A percentile compares a stretch with the other conserved stretches of the same genome.
Evolutionary conservation across 257 asterid species (phyloP).

Genomic region (Phtheirospermum japonicum): DNA sequence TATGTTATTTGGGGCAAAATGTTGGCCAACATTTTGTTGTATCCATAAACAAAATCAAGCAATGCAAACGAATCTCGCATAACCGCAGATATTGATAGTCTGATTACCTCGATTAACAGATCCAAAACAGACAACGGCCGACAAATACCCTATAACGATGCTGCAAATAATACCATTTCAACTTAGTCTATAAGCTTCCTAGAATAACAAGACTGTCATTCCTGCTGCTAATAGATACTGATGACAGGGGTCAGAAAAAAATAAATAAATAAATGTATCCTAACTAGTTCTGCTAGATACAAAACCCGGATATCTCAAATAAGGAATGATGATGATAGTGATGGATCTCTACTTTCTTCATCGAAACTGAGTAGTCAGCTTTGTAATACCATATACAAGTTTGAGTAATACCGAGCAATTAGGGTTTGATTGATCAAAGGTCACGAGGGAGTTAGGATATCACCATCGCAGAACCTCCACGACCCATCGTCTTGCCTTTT

Average conservation of each 20-base stretch:
- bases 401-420: constrained; percentile 15
- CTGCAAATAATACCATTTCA: constrained; percentile 26
- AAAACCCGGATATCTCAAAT: constrained; percentile 19
- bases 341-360: constrained; percentile 24
- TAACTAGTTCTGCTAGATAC: constrained; percentile 15
- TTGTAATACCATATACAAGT: constrained; percentile 35
- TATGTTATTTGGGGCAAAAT: too few species aligned
- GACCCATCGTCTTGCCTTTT: constrained; percentile 80
- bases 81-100: too few species aligned
- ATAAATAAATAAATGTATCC: constrained; percentile 34
- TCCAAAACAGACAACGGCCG: not conserved
- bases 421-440: constrained; percentile 21
- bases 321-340: constrained; percentile 4
- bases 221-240: constrained; percentile 14
- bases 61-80: too few species aligned
- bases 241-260: constrained; percentile 26
- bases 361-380: constrained; percentile 26
- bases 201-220: constrained; percentile 24
- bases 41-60: too few species aligned
- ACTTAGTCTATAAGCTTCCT: constrained; percentile 24
- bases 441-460: constrained; percentile 55
- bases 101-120: too few species aligned
- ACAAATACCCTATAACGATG: constrained; percentile 11
- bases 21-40: too few species aligned
- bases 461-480: constrained; percentile 81